Base-by-base conservation (phyloP, 768 basidiomycete species). In the Leccinum longicurvipes region DNA sequence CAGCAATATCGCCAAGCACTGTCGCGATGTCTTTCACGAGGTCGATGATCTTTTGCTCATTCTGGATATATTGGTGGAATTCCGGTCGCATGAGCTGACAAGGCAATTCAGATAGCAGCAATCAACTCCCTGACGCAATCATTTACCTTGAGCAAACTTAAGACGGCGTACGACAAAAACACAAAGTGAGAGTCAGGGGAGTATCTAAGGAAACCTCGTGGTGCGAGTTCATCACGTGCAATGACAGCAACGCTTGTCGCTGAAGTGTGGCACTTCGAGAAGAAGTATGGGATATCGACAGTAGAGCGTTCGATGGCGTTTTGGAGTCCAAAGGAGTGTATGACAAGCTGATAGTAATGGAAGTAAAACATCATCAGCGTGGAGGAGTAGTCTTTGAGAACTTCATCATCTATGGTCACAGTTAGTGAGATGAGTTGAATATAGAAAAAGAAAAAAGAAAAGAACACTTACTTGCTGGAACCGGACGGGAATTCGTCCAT, bases 291-390 rank as follows among this genome's bases (percentile, higher is more conserved):
- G 41, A 91, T 85, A 65, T 93, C 84, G 42, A 89, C 72, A 1
- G 81, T 73, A 4, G 82, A 79, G 19, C 82, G 80, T 72, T 96
- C 95, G 54, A 98, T 74, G n/a, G 96, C 93, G 66, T 96, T 91
- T 71, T 99, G 95, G 42, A 99, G 79, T 11, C 96, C 96, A 63
- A 99, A 99, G 1, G 95, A 96, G 67, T 97, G 94, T 55, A 98
- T 75, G 34, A 97, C 91, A 50, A 99, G 82, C 73, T 84, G 82
- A 24, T 87, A 83, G 64, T 96, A 96, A 67, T 91, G 82, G 73
- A 82, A 89, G 69, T 92, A 93, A 67, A 93, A 95, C 60, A 82
- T 76, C 25, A 81, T 78, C 47, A 69, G 65, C 11, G 66, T 63
- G 24, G 59, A 56, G 14, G 50, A 17, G 41, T 74, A 63, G 27